Percentiles rank a stretch among this genome's conserved stretches.
Conservation (phyloP, 306 rosid genomes). For the Astragalus glycyphyllos region DNA sequence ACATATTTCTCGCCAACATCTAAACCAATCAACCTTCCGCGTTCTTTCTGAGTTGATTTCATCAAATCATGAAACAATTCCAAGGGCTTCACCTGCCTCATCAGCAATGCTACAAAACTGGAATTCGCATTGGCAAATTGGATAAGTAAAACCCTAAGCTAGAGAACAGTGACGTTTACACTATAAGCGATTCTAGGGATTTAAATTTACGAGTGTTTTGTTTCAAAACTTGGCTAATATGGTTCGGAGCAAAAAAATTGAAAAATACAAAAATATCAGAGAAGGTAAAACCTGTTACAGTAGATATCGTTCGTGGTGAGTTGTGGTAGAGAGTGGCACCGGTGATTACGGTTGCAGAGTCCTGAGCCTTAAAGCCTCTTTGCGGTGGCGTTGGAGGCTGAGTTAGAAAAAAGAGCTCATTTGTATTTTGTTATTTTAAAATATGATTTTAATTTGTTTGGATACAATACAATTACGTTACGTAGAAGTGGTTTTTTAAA, state of each 20-base stretch:
- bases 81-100: conserved; percentile 67
- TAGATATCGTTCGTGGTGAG: neutral
- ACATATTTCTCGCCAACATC: conserved; percentile 89
- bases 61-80: conserved; percentile 61
- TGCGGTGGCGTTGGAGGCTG: no score
- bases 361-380: no score
- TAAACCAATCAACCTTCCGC: conserved; percentile 74
- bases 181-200: neutral
- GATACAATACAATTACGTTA: no score
- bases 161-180: neutral
- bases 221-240: neutral
- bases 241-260: neutral
- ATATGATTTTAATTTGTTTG: no score
- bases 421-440: no score
- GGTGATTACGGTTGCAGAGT: neutral
- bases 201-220: neutral
- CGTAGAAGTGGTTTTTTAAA: no score
- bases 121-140: neutral
- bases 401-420: no score
- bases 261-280: no score
- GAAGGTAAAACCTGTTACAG: neutral
- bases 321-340: neutral
- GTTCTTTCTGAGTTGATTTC: conserved; percentile 38
- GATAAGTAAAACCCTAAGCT: neutral
- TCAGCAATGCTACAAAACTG: conserved; percentile 34